A percentile compares a stretch with the other conserved stretches of the same genome.
Conservation (phyloP, 164 flowering plant species). For the Protea cynaroides region DNA sequence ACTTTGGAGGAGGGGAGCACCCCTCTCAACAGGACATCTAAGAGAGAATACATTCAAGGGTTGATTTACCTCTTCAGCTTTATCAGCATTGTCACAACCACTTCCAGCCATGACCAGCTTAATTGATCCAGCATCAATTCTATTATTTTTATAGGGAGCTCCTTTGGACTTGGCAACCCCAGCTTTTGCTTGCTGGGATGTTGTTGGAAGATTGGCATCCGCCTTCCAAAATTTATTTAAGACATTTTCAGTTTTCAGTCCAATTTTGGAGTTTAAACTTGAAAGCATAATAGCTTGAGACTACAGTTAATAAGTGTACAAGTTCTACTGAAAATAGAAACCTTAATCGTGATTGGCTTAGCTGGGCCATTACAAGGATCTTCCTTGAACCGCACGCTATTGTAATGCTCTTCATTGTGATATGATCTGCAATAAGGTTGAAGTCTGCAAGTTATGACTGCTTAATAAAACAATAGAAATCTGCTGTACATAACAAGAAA, state of each 20-base stretch:
- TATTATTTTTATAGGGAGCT: conserved; percentile 15
- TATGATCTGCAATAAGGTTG: conserved; percentile 53
- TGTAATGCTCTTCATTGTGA: conserved; percentile 89
- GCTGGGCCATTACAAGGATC: conserved; percentile 78
- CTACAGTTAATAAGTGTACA: background rate
- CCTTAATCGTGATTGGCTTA: conserved; percentile 64
- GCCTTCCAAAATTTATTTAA: conserved; percentile 46
- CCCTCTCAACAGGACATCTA: too few relatives aligned
- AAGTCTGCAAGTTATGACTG: background rate
- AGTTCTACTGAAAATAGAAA: conserved; percentile 18
- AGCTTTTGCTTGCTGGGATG: conserved; percentile 43
- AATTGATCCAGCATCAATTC: conserved; percentile 33
- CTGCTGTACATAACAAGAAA: background rate
- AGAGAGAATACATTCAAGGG: background rate
- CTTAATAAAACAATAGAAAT: too few relatives aligned
- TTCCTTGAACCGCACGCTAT: conserved; percentile 72
- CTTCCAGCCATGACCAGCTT: conserved; percentile 68
- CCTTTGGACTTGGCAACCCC: conserved; percentile 30
- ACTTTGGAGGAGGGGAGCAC: too few relatives aligned
- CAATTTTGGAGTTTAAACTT: conserved; percentile 1
- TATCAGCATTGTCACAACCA: conserved; percentile 51
- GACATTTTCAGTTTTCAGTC: conserved; percentile 24
- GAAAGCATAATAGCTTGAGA: background rate
- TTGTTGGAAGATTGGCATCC: conserved; percentile 68
- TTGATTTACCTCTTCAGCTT: conserved; percentile 57